phyloP scores from a whole-genome alignment of 108 stramenopile species.

The Mayamaea pseudoterrestris region DNA sequence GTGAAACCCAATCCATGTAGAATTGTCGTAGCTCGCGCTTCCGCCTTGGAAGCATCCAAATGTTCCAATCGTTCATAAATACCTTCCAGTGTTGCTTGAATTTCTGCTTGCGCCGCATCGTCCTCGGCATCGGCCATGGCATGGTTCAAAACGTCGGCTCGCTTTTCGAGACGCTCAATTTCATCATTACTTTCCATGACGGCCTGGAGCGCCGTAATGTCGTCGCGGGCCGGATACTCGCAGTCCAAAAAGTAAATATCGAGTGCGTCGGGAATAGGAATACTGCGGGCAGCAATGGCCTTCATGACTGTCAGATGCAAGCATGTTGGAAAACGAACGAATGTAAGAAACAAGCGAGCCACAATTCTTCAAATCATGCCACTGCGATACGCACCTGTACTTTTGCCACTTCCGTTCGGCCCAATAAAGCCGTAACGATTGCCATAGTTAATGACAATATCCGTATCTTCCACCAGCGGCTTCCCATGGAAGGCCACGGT shows the following conservation, averaged over 20 bases:
- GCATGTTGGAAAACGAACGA: constrained; percentile 15
- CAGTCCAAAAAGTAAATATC: constrained; percentile 93
- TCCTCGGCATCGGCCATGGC: constrained; percentile 82
- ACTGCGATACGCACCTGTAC: background rate
- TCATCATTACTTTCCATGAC: constrained; percentile 93
- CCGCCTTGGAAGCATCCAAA: constrained; percentile 91
- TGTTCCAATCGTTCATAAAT: constrained; percentile 95
- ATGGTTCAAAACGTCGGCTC: constrained; percentile 82
- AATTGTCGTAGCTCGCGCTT: constrained; percentile 94
- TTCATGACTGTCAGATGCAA: constrained; percentile 95
- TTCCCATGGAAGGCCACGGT: constrained; percentile 90
- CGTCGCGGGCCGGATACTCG: constrained; percentile 90
- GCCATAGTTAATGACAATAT: constrained; percentile 86
- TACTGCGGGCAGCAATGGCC: constrained; percentile 88
- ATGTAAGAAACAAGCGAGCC: constrained; percentile 7
- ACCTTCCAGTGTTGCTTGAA: constrained; percentile 58
- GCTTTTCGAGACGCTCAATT: constrained; percentile 68
- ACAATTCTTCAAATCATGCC: no score
- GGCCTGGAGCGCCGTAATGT: constrained; percentile 93
- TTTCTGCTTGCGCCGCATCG: constrained; percentile 62
- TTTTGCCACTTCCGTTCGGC: constrained; percentile 57
- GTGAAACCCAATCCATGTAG: constrained; percentile 96
- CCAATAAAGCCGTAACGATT: constrained; percentile 90
- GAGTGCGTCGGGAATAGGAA: constrained; percentile 93
- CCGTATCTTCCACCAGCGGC: constrained; percentile 76